Evolutionary conservation across 2,329 filamentous ascomycete species (phyloP).

Genomic region (Monosporascus cannonballus): DNA sequence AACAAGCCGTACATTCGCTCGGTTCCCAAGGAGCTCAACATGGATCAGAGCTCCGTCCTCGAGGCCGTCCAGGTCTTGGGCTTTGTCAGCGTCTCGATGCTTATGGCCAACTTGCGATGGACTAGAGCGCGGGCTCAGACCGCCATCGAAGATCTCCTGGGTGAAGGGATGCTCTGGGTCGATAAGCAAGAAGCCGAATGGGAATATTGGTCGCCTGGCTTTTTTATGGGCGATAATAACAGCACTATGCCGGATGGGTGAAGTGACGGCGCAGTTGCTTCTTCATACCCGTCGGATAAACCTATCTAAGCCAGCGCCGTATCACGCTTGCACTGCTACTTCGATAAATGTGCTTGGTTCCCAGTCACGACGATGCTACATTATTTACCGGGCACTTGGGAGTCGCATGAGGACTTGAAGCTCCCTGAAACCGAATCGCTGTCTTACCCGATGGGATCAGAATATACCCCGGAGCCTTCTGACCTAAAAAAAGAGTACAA

Average conservation of each 20-base stretch:
- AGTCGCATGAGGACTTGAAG: no score
- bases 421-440: no score
- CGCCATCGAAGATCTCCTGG: slow-evolving; percentile 82
- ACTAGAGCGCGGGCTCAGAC: slow-evolving; percentile 78
- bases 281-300: no score
- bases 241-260: not conserved
- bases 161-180: slow-evolving; percentile 89
- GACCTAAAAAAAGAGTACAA: no score
- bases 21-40: slow-evolving; percentile 91
- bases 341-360: no score
- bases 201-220: slow-evolving; percentile 88
- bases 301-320: no score
- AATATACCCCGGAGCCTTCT: no score
- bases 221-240: slow-evolving; percentile 40
- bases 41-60: slow-evolving; percentile 84
- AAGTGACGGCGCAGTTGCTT: not conserved
- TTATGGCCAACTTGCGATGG: slow-evolving; percentile 83
- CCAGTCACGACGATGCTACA: no score
- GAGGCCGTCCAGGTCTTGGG: slow-evolving; percentile 88
- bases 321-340: no score
- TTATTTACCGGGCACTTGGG: no score
- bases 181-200: slow-evolving; percentile 79
- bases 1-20: slow-evolving; percentile 83
- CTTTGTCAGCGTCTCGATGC: slow-evolving; percentile 83
- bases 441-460: no score